Evolutionary conservation across 1,284 basidiomycete species (phyloP), one percentile per base, ranked within the genome.

Genomic region (Boletus mariae): DNA sequence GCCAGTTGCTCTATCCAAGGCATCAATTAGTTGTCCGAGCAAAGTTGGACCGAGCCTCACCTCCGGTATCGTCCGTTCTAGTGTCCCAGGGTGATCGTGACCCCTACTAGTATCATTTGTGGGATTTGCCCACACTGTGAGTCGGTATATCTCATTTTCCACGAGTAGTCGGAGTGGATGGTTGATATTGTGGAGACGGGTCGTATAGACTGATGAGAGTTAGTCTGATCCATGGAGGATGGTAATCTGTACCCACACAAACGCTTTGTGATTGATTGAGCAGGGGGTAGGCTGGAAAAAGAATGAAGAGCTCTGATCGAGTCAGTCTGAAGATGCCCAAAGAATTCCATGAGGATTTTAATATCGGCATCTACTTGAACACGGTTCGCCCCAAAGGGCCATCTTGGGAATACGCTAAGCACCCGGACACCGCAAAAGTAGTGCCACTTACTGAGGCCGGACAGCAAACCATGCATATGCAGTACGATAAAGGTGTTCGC

Each of bases 391-490:
- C 96, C 97, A 67, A 89, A 98, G 5, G 94, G 88, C 95, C 96
- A 99, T 62, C 92, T 94, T 55, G 4, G 35, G 44, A 58, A 48
- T 17, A 42, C 28, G 13, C 9, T 58, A 5, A 57, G 51, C 37
- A 20, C 32, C 41, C 26, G 25, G 40, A 47, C 4, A 42, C 29
- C 12, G 32, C 11, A 44, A 6, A 38, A 15, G 40, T 37, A 42
- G 37, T 12, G 45, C 45, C 1, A 73, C 89, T 70, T 66, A 94
- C 92, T 92, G 90, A 10, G 93, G 91, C 13, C 87, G 80, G 34
- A 87, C 80, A n/a, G 87, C 77, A 71, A 99, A 99, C 97, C 97
- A 99, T 4, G 85, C 83, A 59, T 94, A 91, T 1, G 92, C 93
- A 1, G 87, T 80, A 10, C 75, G 72, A 70, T 93, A 98, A 11